Conservation (phyloP, 345 rosid species). For the Luvunga scandens region DNA sequence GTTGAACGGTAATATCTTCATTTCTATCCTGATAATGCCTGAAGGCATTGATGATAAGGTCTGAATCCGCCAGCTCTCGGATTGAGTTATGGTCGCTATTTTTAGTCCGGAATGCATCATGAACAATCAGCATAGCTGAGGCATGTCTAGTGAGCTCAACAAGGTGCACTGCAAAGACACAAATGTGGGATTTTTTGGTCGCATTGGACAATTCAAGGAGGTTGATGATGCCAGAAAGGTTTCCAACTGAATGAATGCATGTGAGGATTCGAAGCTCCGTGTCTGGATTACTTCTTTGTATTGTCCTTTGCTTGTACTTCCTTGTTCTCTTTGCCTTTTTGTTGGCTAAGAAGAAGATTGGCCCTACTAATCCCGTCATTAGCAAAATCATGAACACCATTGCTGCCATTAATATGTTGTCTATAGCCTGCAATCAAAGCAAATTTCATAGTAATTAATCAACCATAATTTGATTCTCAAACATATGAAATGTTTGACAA, state of each 20-base stretch:
- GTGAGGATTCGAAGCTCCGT: slow-evolving; percentile 20
- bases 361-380: not conserved
- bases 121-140: slow-evolving; percentile 17
- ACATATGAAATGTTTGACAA: not conserved
- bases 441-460: not conserved
- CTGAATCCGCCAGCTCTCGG: not conserved
- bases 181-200: not conserved
- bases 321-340: not conserved
- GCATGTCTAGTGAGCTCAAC: slow-evolving; percentile 27
- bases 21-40: not conserved
- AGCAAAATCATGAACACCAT: not conserved
- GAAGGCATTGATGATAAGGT: slow-evolving; percentile 24
- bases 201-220: slow-evolving; percentile 25
- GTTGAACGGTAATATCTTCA: not conserved
- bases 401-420: not conserved
- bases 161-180: slow-evolving; percentile 20
- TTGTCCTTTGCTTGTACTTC: not conserved
- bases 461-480: not conserved
- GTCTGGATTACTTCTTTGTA: not conserved
- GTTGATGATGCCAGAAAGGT: slow-evolving; percentile 20
- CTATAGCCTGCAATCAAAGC: slow-evolving; percentile 8
- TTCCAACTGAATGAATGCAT: slow-evolving; percentile 20
- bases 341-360: not conserved
- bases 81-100: not conserved
- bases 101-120: not conserved